Percentiles rank a stretch among this genome's conserved stretches.
These are phyloP conservation scores for Gryganskiella cystojenkinii DNA, from an alignment of 192 early-diverging fungal genomes.

Conservation along the genomic window DNA sequence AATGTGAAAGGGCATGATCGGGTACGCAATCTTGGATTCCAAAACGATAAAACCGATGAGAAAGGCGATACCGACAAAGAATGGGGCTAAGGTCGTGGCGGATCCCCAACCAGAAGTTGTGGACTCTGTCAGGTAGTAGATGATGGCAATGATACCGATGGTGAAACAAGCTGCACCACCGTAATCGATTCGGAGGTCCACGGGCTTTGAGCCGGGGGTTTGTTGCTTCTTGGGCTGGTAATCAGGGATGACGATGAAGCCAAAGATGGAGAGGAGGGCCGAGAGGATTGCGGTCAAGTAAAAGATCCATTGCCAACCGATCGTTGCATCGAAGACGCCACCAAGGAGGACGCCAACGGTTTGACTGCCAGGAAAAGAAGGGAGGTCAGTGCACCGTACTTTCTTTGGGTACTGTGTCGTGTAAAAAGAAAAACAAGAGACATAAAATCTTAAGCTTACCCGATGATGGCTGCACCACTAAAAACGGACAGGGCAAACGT, in stretches of 20 bases:
- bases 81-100: slow-evolving; percentile 12
- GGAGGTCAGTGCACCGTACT: neutral
- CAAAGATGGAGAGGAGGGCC: slow-evolving; percentile 12
- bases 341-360: slow-evolving; percentile 28
- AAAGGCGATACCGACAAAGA: slow-evolving; percentile 33
- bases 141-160: slow-evolving; percentile 31
- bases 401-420: too few relatives aligned
- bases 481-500: slow-evolving; percentile 24
- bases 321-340: slow-evolving; percentile 27
- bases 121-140: slow-evolving; percentile 33
- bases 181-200: slow-evolving; percentile 15
- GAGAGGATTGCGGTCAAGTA: slow-evolving; percentile 37
- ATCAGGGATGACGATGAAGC: slow-evolving; percentile 13
- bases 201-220: neutral
- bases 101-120: slow-evolving; percentile 8
- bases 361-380: slow-evolving; percentile 7
- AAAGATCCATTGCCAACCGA: slow-evolving; percentile 48
- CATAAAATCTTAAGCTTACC: neutral
- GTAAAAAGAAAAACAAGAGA: neutral
- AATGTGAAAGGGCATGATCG: slow-evolving; percentile 46
- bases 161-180: slow-evolving; percentile 8
- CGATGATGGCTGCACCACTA: slow-evolving; percentile 18
- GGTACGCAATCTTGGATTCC: slow-evolving; percentile 26
- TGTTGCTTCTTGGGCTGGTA: neutral
- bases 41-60: slow-evolving; percentile 43